Evolutionary conservation across 495 filamentous ascomycete genomes (phyloP).

Genomic region (Xylaria castorea): DNA sequence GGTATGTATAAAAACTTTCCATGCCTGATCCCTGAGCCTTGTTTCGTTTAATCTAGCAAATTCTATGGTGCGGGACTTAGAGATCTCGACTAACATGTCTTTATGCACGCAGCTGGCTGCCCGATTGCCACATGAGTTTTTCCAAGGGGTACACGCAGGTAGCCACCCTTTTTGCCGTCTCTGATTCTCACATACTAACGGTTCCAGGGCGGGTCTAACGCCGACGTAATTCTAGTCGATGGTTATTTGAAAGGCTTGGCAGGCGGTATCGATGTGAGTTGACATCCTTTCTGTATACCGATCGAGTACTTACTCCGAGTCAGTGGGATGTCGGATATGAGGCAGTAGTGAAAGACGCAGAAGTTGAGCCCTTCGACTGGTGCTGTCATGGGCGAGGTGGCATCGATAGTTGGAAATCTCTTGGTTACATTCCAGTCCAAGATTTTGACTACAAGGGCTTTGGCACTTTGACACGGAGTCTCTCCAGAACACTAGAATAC

Average conservation of each 20-base stretch:
- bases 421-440: constrained; percentile 72
- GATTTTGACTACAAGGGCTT: constrained; percentile 72
- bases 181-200: neutral
- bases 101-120: constrained; percentile 52
- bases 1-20: constrained; percentile 29
- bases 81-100: neutral
- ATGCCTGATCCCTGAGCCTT: too few relatives aligned
- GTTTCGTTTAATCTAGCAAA: too few relatives aligned
- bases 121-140: constrained; percentile 68
- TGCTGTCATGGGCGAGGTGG: constrained; percentile 73
- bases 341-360: constrained; percentile 77
- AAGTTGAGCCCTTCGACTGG: constrained; percentile 75
- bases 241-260: constrained; percentile 71
- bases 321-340: constrained; percentile 74
- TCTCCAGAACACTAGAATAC: constrained; percentile 79
- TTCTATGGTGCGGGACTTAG: too few relatives aligned
- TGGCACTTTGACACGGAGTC: constrained; percentile 72
- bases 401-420: constrained; percentile 69
- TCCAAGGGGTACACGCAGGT: constrained; percentile 76
- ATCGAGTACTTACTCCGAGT: neutral
- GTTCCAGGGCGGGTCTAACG: constrained; percentile 75
- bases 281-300: neutral
- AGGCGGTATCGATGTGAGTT: constrained; percentile 62
- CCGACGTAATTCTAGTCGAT: constrained; percentile 76
- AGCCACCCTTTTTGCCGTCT: neutral